Percentiles rank a stretch among this genome's conserved stretches.
phyloP scores from a whole-genome alignment of 352 stramenopile genomes.

The Thalassiosira ordinaria region DNA sequence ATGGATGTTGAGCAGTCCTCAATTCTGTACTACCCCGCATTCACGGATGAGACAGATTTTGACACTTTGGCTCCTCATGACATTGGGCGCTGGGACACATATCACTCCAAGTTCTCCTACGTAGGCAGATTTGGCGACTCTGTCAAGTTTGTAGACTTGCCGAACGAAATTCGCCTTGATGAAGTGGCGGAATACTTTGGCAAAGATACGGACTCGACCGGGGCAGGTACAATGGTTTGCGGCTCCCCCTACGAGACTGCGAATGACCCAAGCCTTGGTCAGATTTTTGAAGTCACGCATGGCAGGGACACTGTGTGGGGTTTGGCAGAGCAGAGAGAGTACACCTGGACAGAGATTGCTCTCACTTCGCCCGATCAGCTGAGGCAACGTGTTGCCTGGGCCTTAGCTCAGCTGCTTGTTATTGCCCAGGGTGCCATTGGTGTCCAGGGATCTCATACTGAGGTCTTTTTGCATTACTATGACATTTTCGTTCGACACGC shows the following conservation, averaged over 20 bases:
- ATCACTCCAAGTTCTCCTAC: slow-evolving; percentile 45
- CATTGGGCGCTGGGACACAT: slow-evolving; percentile 51
- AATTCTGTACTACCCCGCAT: slow-evolving; percentile 51
- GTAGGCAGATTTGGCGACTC: slow-evolving; percentile 59
- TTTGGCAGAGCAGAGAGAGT: slow-evolving; percentile 45
- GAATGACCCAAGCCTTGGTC: slow-evolving; percentile 50
- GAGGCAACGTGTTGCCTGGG: slow-evolving; percentile 84
- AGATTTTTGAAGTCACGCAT: slow-evolving; percentile 50
- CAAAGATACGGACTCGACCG: slow-evolving; percentile 16
- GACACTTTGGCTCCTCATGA: slow-evolving; percentile 37
- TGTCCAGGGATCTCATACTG: slow-evolving; percentile 49
- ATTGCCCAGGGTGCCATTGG: slow-evolving; percentile 37
- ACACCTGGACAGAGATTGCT: slow-evolving; percentile 31
- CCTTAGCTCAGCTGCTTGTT: slow-evolving; percentile 77
- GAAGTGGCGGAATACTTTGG: slow-evolving; percentile 63
- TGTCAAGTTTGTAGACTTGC: slow-evolving; percentile 64
- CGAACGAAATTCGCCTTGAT: slow-evolving; percentile 57
- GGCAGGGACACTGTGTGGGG: slow-evolving; percentile 47
- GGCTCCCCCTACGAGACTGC: slow-evolving; percentile 63
- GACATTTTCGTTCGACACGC: slow-evolving; percentile 83
- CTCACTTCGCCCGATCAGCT: slow-evolving; percentile 74
- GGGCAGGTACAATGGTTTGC: slow-evolving; percentile 62
- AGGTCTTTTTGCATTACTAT: slow-evolving; percentile 81
- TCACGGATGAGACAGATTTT: slow-evolving; percentile 3
- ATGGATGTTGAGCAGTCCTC: slow-evolving; percentile 46